phyloP scores from a whole-genome alignment of 345 rosid genomes.

The Brassica nigra region DNA sequence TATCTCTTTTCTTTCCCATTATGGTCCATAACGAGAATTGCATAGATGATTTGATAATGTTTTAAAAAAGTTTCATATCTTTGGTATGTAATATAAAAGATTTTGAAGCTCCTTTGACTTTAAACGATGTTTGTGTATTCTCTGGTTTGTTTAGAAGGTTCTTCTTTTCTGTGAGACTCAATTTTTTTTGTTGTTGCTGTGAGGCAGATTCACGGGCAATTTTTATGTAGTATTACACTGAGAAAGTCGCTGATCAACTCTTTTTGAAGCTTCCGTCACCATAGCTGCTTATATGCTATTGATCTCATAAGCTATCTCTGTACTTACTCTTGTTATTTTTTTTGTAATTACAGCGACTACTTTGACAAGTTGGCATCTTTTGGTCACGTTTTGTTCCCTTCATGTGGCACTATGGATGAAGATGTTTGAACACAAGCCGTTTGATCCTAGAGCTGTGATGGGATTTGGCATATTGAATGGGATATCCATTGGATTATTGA shows the following conservation, averaged over 20 bases:
- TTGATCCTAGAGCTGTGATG: constrained; percentile 98
- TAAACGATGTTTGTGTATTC: no score
- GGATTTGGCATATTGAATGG: constrained; percentile 99
- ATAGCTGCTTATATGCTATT: constrained; percentile 7
- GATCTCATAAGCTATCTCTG: background rate
- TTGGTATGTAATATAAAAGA: no score
- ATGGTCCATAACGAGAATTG: constrained; percentile 1
- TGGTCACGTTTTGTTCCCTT: constrained; percentile 98
- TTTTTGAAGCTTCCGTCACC: background rate
- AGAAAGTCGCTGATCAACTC: constrained; percentile 12
- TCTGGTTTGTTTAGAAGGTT: no score
- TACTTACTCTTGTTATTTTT: constrained; percentile 26
- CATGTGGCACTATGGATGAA: constrained; percentile 98
- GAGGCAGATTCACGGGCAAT: no score
- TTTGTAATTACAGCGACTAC: constrained; percentile 72
- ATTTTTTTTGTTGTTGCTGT: no score
- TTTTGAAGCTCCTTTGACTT: no score
- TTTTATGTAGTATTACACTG: constrained; percentile 2
- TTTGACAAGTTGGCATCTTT: constrained; percentile 99
- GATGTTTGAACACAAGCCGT: constrained; percentile 98
- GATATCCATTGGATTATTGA: constrained; percentile 91
- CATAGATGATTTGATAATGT: background rate
- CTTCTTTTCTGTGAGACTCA: background rate
- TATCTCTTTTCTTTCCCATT: background rate
- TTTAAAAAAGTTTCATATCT: no score